Evolutionary conservation across 2,329 filamentous ascomycete species (phyloP).

Genomic region (Xenosphaeropsis pyriputrescens): DNA sequence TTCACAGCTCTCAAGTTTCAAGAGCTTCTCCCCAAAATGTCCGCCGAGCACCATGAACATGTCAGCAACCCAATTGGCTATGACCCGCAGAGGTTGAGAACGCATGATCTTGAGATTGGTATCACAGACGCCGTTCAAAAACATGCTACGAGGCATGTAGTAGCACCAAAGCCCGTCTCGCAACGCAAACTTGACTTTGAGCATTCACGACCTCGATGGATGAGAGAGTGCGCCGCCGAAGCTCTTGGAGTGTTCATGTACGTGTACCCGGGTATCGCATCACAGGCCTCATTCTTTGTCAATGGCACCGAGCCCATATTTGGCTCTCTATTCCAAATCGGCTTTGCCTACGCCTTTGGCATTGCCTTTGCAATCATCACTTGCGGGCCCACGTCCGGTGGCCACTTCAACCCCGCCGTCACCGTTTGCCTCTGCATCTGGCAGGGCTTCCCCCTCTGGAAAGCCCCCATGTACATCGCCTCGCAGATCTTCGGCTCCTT

Average conservation of each 20-base stretch:
- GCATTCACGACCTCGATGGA: conserved; percentile 32
- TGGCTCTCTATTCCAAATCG: conserved; percentile 38
- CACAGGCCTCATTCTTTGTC: conserved; percentile 32
- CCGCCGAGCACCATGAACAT: conserved; percentile 8
- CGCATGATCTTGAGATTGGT: conserved; percentile 29
- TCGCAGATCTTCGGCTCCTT: conserved; percentile 41
- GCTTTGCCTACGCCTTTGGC: conserved; percentile 38
- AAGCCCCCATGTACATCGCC: conserved; percentile 40
- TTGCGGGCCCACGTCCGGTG: conserved; percentile 36
- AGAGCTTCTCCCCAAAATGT: conserved; percentile 2
- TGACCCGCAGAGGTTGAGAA: conserved; percentile 9
- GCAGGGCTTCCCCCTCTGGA: conserved; percentile 43
- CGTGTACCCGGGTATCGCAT: conserved; percentile 36
- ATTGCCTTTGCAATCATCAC: conserved; percentile 44
- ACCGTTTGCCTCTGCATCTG: conserved; percentile 30
- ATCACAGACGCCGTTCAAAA: conserved; percentile 35
- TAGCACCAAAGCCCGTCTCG: conserved; percentile 32
- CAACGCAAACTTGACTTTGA: conserved; percentile 40
- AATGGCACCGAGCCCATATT: conserved; percentile 26
- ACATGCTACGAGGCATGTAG: conserved; percentile 33
- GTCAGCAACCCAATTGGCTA: conserved; percentile 6
- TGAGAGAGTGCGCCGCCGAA: conserved; percentile 39
- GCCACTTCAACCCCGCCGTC: conserved; percentile 38
- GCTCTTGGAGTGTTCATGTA: conserved; percentile 42
- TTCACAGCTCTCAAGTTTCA: no score